Evolutionary conservation across 768 basidiomycete genomes (phyloP).

Genomic region (Leccinellum rugosiceps): DNA sequence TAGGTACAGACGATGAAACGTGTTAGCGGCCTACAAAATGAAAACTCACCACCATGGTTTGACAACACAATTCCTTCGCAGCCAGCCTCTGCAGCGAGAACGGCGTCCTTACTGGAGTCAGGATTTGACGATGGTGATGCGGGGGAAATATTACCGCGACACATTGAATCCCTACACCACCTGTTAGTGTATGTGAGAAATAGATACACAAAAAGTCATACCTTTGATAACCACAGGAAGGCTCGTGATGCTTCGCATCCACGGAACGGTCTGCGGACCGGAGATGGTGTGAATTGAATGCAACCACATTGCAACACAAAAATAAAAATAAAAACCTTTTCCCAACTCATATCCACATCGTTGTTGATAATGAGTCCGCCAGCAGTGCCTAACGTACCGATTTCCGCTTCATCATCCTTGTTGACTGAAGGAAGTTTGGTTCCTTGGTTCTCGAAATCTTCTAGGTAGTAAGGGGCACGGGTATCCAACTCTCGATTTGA

Average conservation of each 20-base stretch:
- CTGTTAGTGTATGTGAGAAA: conserved; percentile 7
- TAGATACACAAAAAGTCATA: conserved; percentile 7
- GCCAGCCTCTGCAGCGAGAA: conserved; percentile 78
- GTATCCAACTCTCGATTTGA: conserved; percentile 80
- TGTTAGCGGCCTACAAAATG: background rate
- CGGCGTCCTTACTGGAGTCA: conserved; percentile 61
- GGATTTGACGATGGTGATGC: background rate
- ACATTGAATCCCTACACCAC: conserved; percentile 60
- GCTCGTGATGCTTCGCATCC: conserved; percentile 66
- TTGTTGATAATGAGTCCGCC: conserved; percentile 64
- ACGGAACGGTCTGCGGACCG: conserved; percentile 61
- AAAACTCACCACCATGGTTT: conserved; percentile 77
- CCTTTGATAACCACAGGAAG: conserved; percentile 78
- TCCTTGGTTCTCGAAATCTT: conserved; percentile 50
- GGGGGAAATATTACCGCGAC: conserved; percentile 46
- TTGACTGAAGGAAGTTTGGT: conserved; percentile 19
- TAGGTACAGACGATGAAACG: conserved; percentile 5
- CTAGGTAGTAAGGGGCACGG: conserved; percentile 53
- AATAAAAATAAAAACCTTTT: conserved; percentile 40
- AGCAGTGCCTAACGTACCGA: conserved; percentile 57
- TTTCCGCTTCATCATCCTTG: conserved; percentile 32
- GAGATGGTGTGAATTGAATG: background rate
- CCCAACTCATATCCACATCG: conserved; percentile 77
- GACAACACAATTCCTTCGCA: conserved; percentile 86
- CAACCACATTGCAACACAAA: conserved; percentile 1